These are phyloP conservation scores for Paraphaeosphaeria sporulosa DNA, from an alignment of 2,329 filamentous ascomycete species.

Conservation along the genomic window DNA sequence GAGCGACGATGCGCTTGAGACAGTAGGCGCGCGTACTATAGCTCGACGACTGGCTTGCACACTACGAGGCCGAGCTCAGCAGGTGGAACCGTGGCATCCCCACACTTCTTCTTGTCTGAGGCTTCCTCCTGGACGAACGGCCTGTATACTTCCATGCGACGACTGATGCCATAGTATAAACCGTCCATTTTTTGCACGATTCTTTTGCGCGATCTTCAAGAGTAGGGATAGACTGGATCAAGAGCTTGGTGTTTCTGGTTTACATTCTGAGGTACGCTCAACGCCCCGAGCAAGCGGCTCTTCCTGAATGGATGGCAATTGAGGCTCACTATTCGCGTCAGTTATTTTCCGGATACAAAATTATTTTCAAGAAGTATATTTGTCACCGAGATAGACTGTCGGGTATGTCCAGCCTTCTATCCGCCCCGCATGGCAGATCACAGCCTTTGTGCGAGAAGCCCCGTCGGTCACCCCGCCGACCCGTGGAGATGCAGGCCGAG, in stretches of 20 bases:
- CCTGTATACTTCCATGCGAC: slow-evolving; percentile 44
- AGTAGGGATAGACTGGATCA: slow-evolving; percentile 54
- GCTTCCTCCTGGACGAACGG: slow-evolving; percentile 38
- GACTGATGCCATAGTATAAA: slow-evolving; percentile 46
- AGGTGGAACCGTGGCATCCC: slow-evolving; percentile 48
- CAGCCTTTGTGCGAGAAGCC: background rate
- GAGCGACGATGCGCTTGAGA: slow-evolving; percentile 48
- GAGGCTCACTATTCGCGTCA: slow-evolving; percentile 34
- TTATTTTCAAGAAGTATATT: slow-evolving; percentile 36
- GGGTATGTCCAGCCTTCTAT: slow-evolving; percentile 14
- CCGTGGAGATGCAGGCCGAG: background rate
- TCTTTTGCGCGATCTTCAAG: slow-evolving; percentile 44
- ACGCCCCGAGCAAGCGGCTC: slow-evolving; percentile 18
- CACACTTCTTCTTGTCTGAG: slow-evolving; percentile 44
- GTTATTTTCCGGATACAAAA: slow-evolving; percentile 35
- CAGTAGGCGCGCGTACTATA: slow-evolving; percentile 42
- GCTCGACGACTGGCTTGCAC: slow-evolving; percentile 35
- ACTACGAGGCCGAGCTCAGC: slow-evolving; percentile 40
- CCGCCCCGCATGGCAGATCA: background rate
- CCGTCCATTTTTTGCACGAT: slow-evolving; percentile 42
- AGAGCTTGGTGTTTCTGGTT: slow-evolving; percentile 50
- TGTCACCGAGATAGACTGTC: slow-evolving; percentile 27
- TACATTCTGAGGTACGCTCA: slow-evolving; percentile 45
- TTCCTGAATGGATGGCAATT: background rate
- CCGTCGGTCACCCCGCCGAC: background rate